Base-by-base conservation (phyloP, 306 rosid genomes). In the Cucumis melo region DNA sequence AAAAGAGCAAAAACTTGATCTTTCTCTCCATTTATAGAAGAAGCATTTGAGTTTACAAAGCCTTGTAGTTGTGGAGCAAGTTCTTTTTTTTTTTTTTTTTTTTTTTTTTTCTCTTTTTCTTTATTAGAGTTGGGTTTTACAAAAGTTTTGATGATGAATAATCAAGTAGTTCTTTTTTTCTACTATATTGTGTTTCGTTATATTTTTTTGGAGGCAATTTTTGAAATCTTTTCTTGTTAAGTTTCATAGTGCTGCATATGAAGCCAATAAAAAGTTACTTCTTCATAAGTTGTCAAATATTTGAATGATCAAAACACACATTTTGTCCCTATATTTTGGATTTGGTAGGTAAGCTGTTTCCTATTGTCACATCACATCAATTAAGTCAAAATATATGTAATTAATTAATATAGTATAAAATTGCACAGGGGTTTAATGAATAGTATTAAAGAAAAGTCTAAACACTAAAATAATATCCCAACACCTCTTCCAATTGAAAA, bases 1-100 rank as follows among this genome's bases (percentile, higher is more conserved):
- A 29, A 81, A 70, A 24, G 88, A 88, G 50, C 85, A 85, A 58
- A 88, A 82, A 44, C 93, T 93, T 84, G 95, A 93, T 79, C 88
- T 93, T 77, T 91, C 95, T 80, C 97, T 90, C 61, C 94, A 83
- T 82, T 81, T 92, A 79, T 90, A 90, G 87, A 79, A 54, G 13
- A 79, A 54, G 13, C 12, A 0, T 16, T 23, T 68, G 5, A 68
- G 55, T 7, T 23, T 70, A 3, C 9, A 34, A 42, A 44, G 57
- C 3, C n/a, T 6, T 68, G 6, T 59, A 34, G 60, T 58, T 11
- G 77, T 50, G 75, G 38, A 29, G 11, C 16, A 13, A 59, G 55
- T 39, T 16, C 15, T 13, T 21, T 11, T 46, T 46, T 50, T 24
- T 70, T 20, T 11, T 2, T 44, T 17, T 10, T 2, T 8, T 4